Percentiles rank a stretch among this genome's conserved stretches.
Conservation (phyloP, 768 basidiomycete genomes). For the Mycena vitilis region DNA sequence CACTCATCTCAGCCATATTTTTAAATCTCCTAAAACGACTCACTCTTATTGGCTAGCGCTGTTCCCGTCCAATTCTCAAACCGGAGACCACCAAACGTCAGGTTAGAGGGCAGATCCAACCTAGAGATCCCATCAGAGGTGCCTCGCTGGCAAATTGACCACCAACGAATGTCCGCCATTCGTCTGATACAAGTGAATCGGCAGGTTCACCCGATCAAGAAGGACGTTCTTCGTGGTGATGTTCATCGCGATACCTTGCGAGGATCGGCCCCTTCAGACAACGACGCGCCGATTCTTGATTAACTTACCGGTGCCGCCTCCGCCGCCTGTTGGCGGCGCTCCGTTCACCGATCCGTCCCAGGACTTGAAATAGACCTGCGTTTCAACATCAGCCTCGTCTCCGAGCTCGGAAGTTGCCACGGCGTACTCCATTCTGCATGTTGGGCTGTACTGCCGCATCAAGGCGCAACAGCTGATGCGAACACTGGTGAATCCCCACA, state of each 20-base stretch:
- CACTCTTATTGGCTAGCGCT: slow-evolving; percentile 18
- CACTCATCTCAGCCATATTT: slow-evolving; percentile 3
- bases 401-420: neutral
- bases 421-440: slow-evolving; percentile 60
- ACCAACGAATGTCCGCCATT: slow-evolving; percentile 15
- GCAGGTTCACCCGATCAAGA: slow-evolving; percentile 13
- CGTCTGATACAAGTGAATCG: slow-evolving; percentile 16
- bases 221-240: slow-evolving; percentile 18
- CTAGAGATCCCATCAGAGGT: neutral
- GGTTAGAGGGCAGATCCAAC: slow-evolving; percentile 20
- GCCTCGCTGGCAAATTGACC: neutral
- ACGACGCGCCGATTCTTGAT: too few relatives aligned
- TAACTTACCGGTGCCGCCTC: slow-evolving; percentile 13
- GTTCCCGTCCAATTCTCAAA: slow-evolving; percentile 28
- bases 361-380: slow-evolving; percentile 28
- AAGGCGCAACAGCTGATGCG: slow-evolving; percentile 57
- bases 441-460: slow-evolving; percentile 62
- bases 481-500: neutral
- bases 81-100: slow-evolving; percentile 10
- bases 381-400: neutral
- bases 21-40: neutral
- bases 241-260: slow-evolving; percentile 10
- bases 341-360: slow-evolving; percentile 26
- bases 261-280: neutral
- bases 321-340: slow-evolving; percentile 26